Conservation (phyloP, 2,329 filamentous ascomycete genomes). For the Phoma sp. region DNA sequence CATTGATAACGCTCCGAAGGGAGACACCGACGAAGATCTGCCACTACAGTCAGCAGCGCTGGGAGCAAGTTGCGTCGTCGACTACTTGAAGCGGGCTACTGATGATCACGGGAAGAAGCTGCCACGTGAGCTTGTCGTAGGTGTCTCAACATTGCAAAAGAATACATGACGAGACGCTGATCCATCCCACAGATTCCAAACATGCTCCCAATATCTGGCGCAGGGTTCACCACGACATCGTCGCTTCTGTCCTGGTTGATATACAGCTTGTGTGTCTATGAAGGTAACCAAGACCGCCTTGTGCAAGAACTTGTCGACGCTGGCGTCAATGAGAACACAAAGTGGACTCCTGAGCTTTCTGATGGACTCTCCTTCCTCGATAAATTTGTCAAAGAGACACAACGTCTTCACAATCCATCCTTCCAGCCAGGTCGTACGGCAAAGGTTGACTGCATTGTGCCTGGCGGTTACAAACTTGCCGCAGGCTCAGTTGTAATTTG, state of each 20-base stretch:
- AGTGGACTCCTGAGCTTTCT: constrained; percentile 24
- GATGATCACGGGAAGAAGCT: constrained; percentile 31
- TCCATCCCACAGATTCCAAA: not conserved
- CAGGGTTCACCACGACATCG: constrained; percentile 29
- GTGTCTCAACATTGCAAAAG: too few relatives aligned
- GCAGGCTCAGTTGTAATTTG: constrained; percentile 60
- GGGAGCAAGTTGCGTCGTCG: constrained; percentile 46
- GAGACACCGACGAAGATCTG: constrained; percentile 35
- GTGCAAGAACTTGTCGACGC: constrained; percentile 28
- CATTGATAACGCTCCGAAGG: constrained; percentile 17
- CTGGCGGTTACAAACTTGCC: constrained; percentile 64
- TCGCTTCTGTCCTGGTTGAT: constrained; percentile 30
- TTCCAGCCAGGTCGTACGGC: constrained; percentile 63
- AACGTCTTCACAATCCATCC: constrained; percentile 27
- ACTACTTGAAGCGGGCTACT: constrained; percentile 26
- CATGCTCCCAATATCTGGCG: constrained; percentile 9
- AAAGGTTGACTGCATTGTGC: constrained; percentile 61
- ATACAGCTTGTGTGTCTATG: constrained; percentile 24
- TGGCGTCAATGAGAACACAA: constrained; percentile 21
- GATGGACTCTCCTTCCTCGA: constrained; percentile 26
- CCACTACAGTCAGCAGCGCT: constrained; percentile 48
- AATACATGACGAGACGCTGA: not conserved
- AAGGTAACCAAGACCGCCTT: constrained; percentile 25
- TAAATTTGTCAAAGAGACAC: constrained; percentile 30
- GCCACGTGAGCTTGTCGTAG: constrained; percentile 4